These are phyloP conservation scores for Thermomucor indicae-seudaticae DNA, from an alignment of 371 early-diverging fungal genomes.

Conservation along the genomic window DNA sequence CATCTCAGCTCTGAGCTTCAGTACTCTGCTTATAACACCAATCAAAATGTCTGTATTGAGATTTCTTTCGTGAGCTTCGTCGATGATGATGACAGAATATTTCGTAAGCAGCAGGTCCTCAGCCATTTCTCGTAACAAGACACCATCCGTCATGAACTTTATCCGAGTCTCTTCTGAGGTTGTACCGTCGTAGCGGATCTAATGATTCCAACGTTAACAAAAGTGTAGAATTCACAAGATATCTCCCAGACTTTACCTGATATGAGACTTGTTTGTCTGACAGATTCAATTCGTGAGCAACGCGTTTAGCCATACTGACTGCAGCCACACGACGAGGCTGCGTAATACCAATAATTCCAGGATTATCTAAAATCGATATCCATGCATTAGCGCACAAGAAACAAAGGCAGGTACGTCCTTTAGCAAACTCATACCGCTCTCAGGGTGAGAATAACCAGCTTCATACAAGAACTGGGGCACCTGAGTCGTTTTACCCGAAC, in stretches of 20 bases:
- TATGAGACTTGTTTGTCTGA: slow-evolving; percentile 57
- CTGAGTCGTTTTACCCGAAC: slow-evolving; percentile 98
- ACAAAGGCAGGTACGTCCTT: too few species aligned
- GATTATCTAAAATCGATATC: slow-evolving; percentile 42
- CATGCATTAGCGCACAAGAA: not conserved
- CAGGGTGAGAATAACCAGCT: slow-evolving; percentile 87
- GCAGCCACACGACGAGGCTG: slow-evolving; percentile 99
- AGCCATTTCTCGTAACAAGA: slow-evolving; percentile 92
- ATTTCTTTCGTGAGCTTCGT: slow-evolving; percentile 99
- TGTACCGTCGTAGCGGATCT: slow-evolving; percentile 93
- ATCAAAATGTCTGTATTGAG: slow-evolving; percentile 98
- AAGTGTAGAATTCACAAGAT: not conserved
- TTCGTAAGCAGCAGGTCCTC: slow-evolving; percentile 84
- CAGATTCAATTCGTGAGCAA: slow-evolving; percentile 84
- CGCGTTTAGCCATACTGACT: slow-evolving; percentile 94
- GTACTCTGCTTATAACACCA: slow-evolving; percentile 87
- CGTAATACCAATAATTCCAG: slow-evolving; percentile 95
- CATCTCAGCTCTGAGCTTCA: slow-evolving; percentile 60
- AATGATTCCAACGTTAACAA: slow-evolving; percentile 37
- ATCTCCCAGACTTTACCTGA: slow-evolving; percentile 23
- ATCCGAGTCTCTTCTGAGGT: slow-evolving; percentile 76
- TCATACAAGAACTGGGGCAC: slow-evolving; percentile 99
- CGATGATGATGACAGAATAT: slow-evolving; percentile 96
- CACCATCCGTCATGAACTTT: slow-evolving; percentile 99
- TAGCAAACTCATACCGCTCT: too few species aligned